Evolutionary conservation across 1,284 basidiomycete species (phyloP).

Genomic region (Termitomyces sp.): DNA sequence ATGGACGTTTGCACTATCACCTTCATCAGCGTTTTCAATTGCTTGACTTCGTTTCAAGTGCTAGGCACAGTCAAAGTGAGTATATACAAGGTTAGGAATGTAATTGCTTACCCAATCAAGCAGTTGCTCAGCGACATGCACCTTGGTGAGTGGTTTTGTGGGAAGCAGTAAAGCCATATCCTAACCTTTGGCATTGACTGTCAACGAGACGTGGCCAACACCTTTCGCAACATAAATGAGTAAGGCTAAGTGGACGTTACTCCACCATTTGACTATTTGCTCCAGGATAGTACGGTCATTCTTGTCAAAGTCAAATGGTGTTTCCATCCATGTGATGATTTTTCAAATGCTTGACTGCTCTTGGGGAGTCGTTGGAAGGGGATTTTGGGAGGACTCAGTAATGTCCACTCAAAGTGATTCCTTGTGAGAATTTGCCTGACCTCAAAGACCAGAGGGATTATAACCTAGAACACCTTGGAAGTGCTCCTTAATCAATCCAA

Average conservation of each 20-base stretch:
- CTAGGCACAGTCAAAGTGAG: neutral
- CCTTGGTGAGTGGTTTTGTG: neutral
- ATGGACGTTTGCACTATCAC: too few species aligned
- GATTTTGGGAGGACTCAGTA: neutral
- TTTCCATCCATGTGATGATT: neutral
- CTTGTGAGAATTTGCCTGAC: neutral
- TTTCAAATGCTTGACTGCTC: neutral
- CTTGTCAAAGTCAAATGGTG: neutral
- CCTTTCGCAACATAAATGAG: slow-evolving; percentile 7
- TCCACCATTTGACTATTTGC: neutral
- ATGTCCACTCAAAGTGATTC: neutral
- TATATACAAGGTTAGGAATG: neutral
- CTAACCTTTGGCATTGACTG: neutral
- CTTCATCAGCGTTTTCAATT: neutral
- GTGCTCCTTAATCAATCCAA: slow-evolving; percentile 15
- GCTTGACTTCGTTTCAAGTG: neutral
- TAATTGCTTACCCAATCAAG: neutral
- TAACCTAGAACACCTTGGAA: slow-evolving; percentile 12
- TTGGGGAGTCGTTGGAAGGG: neutral
- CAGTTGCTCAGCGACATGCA: neutral
- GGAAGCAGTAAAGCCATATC: neutral
- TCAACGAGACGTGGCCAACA: neutral
- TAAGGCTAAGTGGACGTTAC: neutral
- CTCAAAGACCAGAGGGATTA: neutral
- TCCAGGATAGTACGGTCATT: neutral